phyloP scores from a whole-genome alignment of 768 basidiomycete species.

The Floccularia luteovirens region DNA sequence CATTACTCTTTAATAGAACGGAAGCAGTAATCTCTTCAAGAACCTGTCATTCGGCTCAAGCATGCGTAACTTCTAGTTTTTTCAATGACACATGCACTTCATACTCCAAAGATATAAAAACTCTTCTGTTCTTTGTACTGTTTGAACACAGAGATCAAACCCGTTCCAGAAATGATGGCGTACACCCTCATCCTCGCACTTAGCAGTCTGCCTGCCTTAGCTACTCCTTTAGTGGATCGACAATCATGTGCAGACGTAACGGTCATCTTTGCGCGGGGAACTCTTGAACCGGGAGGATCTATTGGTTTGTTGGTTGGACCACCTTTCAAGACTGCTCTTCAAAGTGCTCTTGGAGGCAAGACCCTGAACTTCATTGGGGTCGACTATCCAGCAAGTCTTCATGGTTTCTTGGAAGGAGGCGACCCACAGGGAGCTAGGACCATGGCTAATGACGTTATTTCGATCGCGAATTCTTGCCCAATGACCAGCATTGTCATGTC shows the following conservation, averaged over 20 bases:
- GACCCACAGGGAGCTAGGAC: slow-evolving; percentile 22
- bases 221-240: slow-evolving; percentile 13
- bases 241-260: slow-evolving; percentile 22
- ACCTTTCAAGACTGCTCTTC: slow-evolving; percentile 22
- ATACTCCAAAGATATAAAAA: too few species aligned
- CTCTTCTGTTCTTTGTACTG: too few species aligned
- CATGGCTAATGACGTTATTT: slow-evolving; percentile 24
- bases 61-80: too few species aligned
- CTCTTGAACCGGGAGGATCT: slow-evolving; percentile 24
- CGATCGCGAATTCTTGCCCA: slow-evolving; percentile 19
- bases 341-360: slow-evolving; percentile 16
- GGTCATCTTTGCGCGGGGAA: slow-evolving; percentile 30
- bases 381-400: slow-evolving; percentile 23
- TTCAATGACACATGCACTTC: too few species aligned
- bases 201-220: slow-evolving; percentile 11
- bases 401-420: slow-evolving; percentile 29
- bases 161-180: neutral
- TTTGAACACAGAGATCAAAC: too few species aligned
- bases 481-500: slow-evolving; percentile 24
- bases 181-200: slow-evolving; percentile 9
- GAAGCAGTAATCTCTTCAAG: too few species aligned
- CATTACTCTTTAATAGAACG: too few species aligned
- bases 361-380: slow-evolving; percentile 28
- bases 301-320: slow-evolving; percentile 29
- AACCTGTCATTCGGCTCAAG: too few species aligned